Base-by-base conservation (phyloP, 805 yeast species). In the Wickerhamomyces queroliae region DNA sequence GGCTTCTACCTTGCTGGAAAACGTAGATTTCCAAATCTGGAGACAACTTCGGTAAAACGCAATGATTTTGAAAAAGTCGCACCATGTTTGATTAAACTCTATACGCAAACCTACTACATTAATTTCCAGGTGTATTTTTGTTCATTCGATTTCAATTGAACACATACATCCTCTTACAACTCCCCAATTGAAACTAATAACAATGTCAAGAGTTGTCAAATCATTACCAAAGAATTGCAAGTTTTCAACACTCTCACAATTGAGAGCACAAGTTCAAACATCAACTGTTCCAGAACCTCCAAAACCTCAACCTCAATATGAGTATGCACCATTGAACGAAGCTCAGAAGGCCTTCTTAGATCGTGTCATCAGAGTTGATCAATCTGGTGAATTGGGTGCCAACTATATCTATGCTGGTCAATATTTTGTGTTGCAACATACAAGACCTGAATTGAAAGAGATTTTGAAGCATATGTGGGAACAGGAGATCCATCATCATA, bases 381-480 rank as follows among this genome's bases (percentile, higher is more conserved):
- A 93, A 62, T 97, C 99, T 2, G 99, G 99, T 30, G 99, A 93
- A 59, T 73, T 93, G 11, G 99, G 97, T 3, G 99, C 99, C 2
- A 80, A 93, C 59, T 80, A 84, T 49, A 93, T 93, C 37, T 93
- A 93, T 60, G 79, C 81, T 43, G 99, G 98, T 8, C 99, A 93
- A 61, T 84, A 82, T 51, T 66, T 75, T 29, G 89, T 89, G 2
- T 66, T 93, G 37, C 76, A 84, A 11, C 72, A 70, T 39, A 80
- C 78, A 41, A 72, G 74, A 49, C 95, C 95, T 2, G 77, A 80
- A 42, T 66, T 91, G 42, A 86, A 79, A 52, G 91, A 95, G 0
- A 69, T 89, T 11, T 64, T 93, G 53, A 76, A 79, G 53, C 97
- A 93, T 58, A 93, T 93, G 99, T 90, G 98, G 98, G 96, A 90